A percentile compares a stretch with the other conserved stretches of the same genome.
phyloP scores from a whole-genome alignment of 495 filamentous ascomycete species.

The Talaromyces wortmannii region DNA sequence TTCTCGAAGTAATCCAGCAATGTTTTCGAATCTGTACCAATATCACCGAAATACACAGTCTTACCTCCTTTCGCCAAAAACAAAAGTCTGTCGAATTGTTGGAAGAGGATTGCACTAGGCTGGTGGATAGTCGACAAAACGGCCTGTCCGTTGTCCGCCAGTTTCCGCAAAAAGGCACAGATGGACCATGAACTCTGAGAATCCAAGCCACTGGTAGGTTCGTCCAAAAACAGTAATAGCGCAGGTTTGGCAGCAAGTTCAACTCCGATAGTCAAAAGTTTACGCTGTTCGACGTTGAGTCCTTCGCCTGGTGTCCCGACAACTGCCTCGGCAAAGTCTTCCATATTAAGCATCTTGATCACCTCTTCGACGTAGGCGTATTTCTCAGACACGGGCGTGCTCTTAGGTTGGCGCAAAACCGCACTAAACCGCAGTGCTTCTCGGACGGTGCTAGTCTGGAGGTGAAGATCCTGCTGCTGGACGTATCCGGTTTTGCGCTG shows the following conservation, averaged over 20 bases:
- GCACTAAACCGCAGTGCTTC: slow-evolving; percentile 79
- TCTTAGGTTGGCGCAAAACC: slow-evolving; percentile 68
- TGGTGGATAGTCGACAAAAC: slow-evolving; percentile 97
- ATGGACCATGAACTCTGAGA: slow-evolving; percentile 91
- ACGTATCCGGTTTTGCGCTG: slow-evolving; percentile 91
- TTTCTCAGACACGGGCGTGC: slow-evolving; percentile 37
- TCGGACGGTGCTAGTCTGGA: slow-evolving; percentile 78
- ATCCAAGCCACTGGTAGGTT: slow-evolving; percentile 85
- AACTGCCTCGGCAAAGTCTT: slow-evolving; percentile 36
- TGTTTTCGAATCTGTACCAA: slow-evolving; percentile 70
- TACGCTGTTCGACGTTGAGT: slow-evolving; percentile 87
- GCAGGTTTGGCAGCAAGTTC: slow-evolving; percentile 87
- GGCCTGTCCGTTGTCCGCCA: slow-evolving; percentile 83
- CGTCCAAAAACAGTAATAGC: slow-evolving; percentile 81
- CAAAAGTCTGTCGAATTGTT: slow-evolving; percentile 84
- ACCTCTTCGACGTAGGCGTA: slow-evolving; percentile 44
- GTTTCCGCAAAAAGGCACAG: slow-evolving; percentile 73
- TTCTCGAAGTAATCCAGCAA: slow-evolving; percentile 75
- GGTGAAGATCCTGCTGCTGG: slow-evolving; percentile 87
- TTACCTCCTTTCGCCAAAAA: slow-evolving; percentile 77
- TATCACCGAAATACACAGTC: slow-evolving; percentile 88
- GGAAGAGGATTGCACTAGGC: slow-evolving; percentile 89
- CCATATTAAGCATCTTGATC: slow-evolving; percentile 45
- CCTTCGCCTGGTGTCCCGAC: slow-evolving; percentile 52
- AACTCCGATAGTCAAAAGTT: slow-evolving; percentile 83